phyloP scores from a whole-genome alignment of 257 asterid genomes.

The Perilla frutescens region DNA sequence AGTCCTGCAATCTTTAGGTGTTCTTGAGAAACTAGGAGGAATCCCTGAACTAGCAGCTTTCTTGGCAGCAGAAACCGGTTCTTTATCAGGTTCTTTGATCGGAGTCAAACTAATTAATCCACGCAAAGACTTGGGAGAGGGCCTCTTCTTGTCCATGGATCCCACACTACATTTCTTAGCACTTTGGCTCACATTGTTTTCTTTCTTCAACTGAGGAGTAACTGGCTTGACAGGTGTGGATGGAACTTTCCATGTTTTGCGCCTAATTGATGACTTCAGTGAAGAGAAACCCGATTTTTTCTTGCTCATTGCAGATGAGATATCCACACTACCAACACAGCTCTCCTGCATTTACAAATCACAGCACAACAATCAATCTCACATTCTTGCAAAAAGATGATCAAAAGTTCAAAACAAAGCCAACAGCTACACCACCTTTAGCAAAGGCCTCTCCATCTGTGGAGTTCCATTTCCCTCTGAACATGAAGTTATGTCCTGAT shows the following conservation, averaged over 20 bases:
- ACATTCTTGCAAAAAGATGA: constrained; percentile 7
- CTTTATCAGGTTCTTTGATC: constrained; percentile 51
- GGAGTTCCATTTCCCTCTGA: constrained; percentile 67
- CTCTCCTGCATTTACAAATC: constrained; percentile 42
- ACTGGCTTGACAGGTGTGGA: constrained; percentile 52
- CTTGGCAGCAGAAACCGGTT: constrained; percentile 39
- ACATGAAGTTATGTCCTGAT: constrained; percentile 50
- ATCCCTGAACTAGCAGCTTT: constrained; percentile 44
- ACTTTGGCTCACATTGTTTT: constrained; percentile 35
- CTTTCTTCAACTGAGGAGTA: constrained; percentile 60
- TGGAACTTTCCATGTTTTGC: constrained; percentile 58
- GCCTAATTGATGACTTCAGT: constrained; percentile 61
- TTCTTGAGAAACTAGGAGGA: constrained; percentile 36
- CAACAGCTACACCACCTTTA: constrained; percentile 53
- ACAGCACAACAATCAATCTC: constrained; percentile 17
- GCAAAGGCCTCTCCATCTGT: constrained; percentile 73
- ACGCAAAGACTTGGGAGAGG: constrained; percentile 58
- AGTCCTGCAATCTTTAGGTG: constrained; percentile 41
- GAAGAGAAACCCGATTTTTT: constrained; percentile 60
- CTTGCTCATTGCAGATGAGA: constrained; percentile 62
- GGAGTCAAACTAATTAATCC: constrained; percentile 51
- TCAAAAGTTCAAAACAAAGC: neutral
- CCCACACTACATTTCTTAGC: constrained; percentile 43
- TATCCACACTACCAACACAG: constrained; percentile 48
- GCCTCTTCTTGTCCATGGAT: constrained; percentile 39